Base-by-base conservation (phyloP, 1,139 yeast genomes). In the Geotrichum restrictum region DNA sequence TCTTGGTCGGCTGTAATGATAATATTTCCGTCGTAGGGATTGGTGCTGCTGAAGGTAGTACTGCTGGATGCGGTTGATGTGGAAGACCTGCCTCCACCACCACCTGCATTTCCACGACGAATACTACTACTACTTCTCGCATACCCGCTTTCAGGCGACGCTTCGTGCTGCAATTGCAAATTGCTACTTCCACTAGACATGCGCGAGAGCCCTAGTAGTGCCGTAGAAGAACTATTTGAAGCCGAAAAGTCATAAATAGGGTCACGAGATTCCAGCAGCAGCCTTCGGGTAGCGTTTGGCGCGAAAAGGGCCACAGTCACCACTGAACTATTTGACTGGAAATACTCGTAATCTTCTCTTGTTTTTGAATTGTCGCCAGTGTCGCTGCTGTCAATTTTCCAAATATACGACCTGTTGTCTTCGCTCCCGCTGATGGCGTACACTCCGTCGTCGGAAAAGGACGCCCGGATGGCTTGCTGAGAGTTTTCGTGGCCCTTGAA, bases 241-340 rank as follows among this genome's bases (percentile, higher is more conserved):
- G 63, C 69, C 40, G 75, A 73, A 55, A 86, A 67, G 57, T 87
- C 95, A 64, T 77, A 88, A 2, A 89, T 80, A 3, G 86, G 80
- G 64, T 89, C 97, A 62, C 85, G 85, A 1, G 95, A 84, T 42
- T 83, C 72, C 47, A 84, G 83, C 49, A 89, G 68, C 14, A 85
- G 71, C 54, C 79, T 81, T 55, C 79, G 76, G 0, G 96, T 83
- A 2, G 74, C 72, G n/a, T 78, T 71, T 0, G 97, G 97, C 0
- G 95, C 96, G 70, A 88, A 81, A 0, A 81, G 63, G 0, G 95
- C 93, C 19, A 80, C 82, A 45, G 93, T 88, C 22, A 88, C 87
- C 41, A 80, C 77, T 0, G 84, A 74, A 60, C 80, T 81, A 67
- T 86, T 89, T 0, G 95, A 88, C 68, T 85, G 94, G 65, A 88